phyloP scores from a whole-genome alignment of 306 rosid species.

The Trifolium pratense region DNA sequence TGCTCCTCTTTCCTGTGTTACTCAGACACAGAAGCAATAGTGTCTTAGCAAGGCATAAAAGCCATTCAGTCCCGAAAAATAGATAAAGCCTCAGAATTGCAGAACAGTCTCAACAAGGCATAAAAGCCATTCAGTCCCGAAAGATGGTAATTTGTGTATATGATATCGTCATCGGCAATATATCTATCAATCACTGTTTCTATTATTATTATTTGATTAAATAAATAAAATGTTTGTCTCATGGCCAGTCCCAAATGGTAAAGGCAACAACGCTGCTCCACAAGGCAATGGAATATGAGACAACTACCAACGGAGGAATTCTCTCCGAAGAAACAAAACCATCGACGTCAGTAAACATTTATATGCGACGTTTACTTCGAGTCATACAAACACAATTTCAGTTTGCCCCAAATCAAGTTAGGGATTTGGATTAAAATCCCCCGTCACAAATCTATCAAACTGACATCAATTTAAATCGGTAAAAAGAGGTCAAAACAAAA shows the following conservation, averaged over 20 bases:
- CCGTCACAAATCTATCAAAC: slow-evolving; percentile 51
- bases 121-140: slow-evolving; percentile 32
- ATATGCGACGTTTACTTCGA: slow-evolving; percentile 61
- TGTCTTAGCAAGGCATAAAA: too few species aligned
- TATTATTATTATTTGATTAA: too few species aligned
- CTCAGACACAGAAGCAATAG: too few species aligned
- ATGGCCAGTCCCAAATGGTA: slow-evolving; percentile 71
- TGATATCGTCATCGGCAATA: slow-evolving; percentile 57
- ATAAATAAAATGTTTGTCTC: slow-evolving; percentile 55
- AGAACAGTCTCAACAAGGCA: slow-evolving; percentile 43
- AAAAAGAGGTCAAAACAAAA: too few species aligned
- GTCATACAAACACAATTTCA: slow-evolving; percentile 50
- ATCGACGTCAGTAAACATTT: slow-evolving; percentile 43
- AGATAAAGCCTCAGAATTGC: slow-evolving; percentile 44
- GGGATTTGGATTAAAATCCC: slow-evolving; percentile 44
- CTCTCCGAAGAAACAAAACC: slow-evolving; percentile 44
- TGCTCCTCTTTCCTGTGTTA: too few species aligned
- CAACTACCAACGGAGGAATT: slow-evolving; percentile 52
- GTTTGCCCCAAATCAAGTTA: slow-evolving; percentile 52
- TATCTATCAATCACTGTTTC: neutral
- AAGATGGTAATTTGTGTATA: slow-evolving; percentile 59
- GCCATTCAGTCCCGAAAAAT: too few species aligned
- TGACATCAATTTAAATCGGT: too few species aligned
- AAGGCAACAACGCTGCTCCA: slow-evolving; percentile 66
- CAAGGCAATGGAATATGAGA: slow-evolving; percentile 80